Percentiles rank a stretch among this genome's conserved stretches.
Conservation (phyloP, 73 alveolate genomes). For the Tetrahymena thermophila region DNA sequence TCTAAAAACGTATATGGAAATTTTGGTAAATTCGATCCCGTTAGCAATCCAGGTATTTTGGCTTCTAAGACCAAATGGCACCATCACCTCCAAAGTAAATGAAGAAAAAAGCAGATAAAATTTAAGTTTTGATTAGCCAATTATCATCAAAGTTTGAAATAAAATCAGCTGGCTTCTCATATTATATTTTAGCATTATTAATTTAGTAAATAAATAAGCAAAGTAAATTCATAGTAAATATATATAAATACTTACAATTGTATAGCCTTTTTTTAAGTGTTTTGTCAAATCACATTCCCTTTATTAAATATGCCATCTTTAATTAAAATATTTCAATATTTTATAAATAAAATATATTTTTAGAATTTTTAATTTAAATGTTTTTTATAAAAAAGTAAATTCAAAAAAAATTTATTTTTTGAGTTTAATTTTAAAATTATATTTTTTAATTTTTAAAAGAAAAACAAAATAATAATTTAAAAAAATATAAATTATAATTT, state of each 20-base stretch:
- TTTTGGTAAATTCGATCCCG: constrained; percentile 37
- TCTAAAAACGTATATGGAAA: constrained; percentile 44
- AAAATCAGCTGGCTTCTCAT: neutral
- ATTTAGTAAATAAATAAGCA: neutral
- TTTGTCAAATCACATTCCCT: neutral
- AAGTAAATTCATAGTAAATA: neutral
- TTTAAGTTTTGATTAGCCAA: neutral
- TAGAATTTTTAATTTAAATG: no score
- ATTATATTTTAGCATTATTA: neutral
- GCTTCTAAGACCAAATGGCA: constrained; percentile 46
- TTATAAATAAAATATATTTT: no score
- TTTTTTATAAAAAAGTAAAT: no score
- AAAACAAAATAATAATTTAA: neutral
- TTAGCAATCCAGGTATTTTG: constrained; percentile 41
- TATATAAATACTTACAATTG: neutral
- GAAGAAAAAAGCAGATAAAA: neutral
- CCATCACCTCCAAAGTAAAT: constrained; percentile 37
- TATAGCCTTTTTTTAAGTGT: neutral
- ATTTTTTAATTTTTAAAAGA: no score
- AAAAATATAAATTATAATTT: neutral
- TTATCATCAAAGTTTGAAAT: neutral
- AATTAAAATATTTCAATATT: no score
- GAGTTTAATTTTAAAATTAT: no score
- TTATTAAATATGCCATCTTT: no score
- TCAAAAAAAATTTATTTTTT: no score